These are phyloP conservation scores for Glycyrrhiza uralensis DNA, from an alignment of 306 rosid genomes.

Conservation along the genomic window DNA sequence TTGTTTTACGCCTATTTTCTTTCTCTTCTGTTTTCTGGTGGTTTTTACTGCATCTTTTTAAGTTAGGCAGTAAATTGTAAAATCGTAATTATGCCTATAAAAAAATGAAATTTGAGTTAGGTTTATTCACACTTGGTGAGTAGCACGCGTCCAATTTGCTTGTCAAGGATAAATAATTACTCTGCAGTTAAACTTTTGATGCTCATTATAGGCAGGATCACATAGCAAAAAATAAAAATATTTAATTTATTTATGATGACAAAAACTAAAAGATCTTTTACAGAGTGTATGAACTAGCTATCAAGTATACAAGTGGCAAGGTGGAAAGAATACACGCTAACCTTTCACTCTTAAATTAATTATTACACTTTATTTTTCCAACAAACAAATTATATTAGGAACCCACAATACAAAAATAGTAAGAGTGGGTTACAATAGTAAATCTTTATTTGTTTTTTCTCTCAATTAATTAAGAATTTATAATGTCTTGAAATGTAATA, in stretches of 20 bases:
- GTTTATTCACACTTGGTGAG: too few relatives aligned
- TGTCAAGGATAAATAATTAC: too few relatives aligned
- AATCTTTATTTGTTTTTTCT: neutral
- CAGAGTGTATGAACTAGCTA: neutral
- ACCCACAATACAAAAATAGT: neutral
- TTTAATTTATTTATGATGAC: neutral
- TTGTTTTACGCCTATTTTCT: too few relatives aligned
- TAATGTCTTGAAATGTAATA: neutral
- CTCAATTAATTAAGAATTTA: neutral
- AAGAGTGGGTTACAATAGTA: neutral
- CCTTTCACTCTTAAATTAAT: neutral
- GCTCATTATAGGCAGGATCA: too few relatives aligned
- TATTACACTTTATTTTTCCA: neutral
- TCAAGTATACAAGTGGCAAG: neutral
- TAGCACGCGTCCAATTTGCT: too few relatives aligned
- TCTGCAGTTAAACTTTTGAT: too few relatives aligned
- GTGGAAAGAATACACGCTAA: conserved; percentile 16
- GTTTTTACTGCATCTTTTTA: too few relatives aligned
- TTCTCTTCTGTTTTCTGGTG: too few relatives aligned
- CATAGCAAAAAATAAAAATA: neutral
- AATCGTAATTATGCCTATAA: too few relatives aligned
- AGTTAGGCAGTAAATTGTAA: too few relatives aligned
- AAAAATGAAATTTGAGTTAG: too few relatives aligned
- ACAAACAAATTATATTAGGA: neutral
- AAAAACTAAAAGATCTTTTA: neutral